Conservation (phyloP, 345 rosid genomes). For the Citrus sp. region DNA sequence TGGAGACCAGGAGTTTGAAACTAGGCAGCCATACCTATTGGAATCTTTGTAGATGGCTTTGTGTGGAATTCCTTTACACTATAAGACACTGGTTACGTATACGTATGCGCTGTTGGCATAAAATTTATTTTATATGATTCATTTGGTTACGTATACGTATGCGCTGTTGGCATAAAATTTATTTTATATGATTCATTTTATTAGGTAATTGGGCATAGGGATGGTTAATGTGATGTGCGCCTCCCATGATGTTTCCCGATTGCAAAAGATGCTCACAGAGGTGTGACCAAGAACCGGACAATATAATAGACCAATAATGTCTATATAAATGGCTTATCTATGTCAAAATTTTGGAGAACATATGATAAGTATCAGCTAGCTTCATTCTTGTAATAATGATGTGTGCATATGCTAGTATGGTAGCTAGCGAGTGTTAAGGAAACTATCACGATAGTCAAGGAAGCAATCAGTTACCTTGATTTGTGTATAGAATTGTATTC, state of each 20-base stretch:
- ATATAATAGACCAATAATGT: neutral
- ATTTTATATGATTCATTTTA: neutral
- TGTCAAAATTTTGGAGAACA: neutral
- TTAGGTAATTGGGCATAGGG: neutral
- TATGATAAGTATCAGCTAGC: too few relatives aligned
- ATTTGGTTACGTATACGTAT: neutral
- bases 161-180: neutral
- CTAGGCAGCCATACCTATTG: neutral
- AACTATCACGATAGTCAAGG: too few relatives aligned
- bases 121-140: neutral
- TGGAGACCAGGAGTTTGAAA: neutral
- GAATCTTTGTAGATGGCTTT: conserved; percentile 37
- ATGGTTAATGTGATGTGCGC: neutral
- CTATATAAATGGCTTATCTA: neutral
- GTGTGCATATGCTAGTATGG: too few relatives aligned
- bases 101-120: neutral
- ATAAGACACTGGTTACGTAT: conserved; percentile 27
- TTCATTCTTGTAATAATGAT: too few relatives aligned
- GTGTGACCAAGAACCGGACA: neutral
- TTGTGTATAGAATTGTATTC: too few relatives aligned
- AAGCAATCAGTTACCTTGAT: too few relatives aligned
- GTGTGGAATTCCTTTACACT: conserved; percentile 32
- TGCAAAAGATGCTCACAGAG: neutral
- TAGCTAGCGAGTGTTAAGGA: too few relatives aligned
- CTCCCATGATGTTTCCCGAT: neutral